These are phyloP conservation scores for Fomes fomentarius DNA, from an alignment of 1,284 basidiomycete genomes.

Conservation along the genomic window DNA sequence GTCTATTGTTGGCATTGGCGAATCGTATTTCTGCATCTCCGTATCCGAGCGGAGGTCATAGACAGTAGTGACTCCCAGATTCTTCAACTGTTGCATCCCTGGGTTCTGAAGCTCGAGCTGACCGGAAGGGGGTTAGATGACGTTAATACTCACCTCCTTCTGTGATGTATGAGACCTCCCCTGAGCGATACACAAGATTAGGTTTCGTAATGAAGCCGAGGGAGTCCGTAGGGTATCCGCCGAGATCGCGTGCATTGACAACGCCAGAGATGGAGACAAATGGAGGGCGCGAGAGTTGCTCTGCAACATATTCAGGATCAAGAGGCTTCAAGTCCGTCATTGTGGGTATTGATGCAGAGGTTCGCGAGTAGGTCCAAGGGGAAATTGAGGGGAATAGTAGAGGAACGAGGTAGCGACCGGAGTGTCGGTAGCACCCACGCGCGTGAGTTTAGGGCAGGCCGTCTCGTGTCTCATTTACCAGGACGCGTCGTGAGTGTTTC, in stretches of 20 bases:
- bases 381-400: not conserved
- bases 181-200: conserved; percentile 61
- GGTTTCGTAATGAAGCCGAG: conserved; percentile 57
- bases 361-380: no score
- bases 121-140: not conserved
- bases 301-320: conserved; percentile 63
- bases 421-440: conserved; percentile 16
- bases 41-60: conserved; percentile 79
- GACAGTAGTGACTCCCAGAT: conserved; percentile 65
- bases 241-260: conserved; percentile 73
- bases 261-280: conserved; percentile 72
- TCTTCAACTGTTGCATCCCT: conserved; percentile 61
- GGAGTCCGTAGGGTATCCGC: conserved; percentile 54
- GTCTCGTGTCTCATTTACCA: conserved; percentile 43
- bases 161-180: conserved; percentile 69
- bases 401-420: no score
- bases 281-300: conserved; percentile 64
- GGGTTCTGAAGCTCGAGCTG: not conserved
- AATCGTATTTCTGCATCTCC: conserved; percentile 73
- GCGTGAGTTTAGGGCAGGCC: conserved; percentile 44
- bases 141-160: conserved; percentile 51
- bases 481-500: conserved; percentile 27
- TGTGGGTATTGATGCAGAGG: not conserved
- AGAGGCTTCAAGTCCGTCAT: conserved; percentile 56
- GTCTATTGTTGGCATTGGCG: conserved; percentile 62